Conservation (phyloP, 2,329 filamentous ascomycete species). For the Arthrobotrys sinensis region DNA sequence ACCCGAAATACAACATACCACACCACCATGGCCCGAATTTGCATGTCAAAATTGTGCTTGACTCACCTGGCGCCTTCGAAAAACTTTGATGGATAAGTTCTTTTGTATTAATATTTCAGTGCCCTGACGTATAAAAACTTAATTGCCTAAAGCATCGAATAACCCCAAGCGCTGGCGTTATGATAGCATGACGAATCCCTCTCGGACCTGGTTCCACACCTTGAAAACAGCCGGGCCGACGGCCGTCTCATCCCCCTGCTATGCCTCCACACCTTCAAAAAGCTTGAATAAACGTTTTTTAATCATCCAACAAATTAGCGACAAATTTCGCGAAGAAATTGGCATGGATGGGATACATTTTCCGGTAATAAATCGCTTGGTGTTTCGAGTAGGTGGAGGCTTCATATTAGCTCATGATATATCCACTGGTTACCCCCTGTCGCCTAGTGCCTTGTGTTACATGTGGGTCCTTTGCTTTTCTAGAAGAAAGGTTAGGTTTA, state of each 20-base stretch:
- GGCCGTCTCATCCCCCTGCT: constrained; percentile 45
- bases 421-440: background rate
- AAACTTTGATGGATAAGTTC: too few species aligned
- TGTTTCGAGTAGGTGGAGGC: constrained; percentile 35
- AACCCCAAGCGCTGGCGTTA: constrained; percentile 13
- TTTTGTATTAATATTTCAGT: background rate
- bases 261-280: constrained; percentile 39
- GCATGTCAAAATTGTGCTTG: too few species aligned
- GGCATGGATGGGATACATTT: constrained; percentile 11
- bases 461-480: constrained; percentile 2
- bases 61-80: too few species aligned
- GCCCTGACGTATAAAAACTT: background rate
- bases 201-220: constrained; percentile 31
- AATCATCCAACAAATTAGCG: constrained; percentile 37
- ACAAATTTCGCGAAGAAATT: constrained; percentile 7
- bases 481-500: background rate
- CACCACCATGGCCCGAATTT: background rate
- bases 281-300: constrained; percentile 39
- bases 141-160: background rate
- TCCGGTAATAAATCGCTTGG: background rate
- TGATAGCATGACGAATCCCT: constrained; percentile 34
- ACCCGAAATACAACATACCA: constrained; percentile 12
- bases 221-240: constrained; percentile 50
- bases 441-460: constrained; percentile 11
- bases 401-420: too few species aligned